Evolutionary conservation across 306 rosid species (phyloP).

Genomic region (Begonia peltatifolia): DNA sequence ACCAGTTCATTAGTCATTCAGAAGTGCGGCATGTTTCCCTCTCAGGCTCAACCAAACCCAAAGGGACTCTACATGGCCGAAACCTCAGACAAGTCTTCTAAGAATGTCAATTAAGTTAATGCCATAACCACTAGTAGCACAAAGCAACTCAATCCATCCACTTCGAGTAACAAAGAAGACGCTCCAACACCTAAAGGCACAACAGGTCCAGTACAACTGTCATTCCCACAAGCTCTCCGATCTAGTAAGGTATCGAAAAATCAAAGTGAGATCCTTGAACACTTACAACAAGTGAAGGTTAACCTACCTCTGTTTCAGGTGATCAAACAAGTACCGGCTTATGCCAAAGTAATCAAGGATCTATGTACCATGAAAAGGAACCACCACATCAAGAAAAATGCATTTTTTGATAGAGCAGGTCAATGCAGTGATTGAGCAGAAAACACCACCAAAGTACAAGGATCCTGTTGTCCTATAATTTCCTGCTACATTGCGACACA

Average conservation of each 20-base stretch:
- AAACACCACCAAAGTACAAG: not conserved
- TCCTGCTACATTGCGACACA: not conserved
- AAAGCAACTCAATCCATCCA: not conserved
- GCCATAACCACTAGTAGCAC: not conserved
- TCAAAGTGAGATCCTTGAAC: not conserved
- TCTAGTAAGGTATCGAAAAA: not conserved
- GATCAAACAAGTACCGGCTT: not conserved
- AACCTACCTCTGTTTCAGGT: not conserved
- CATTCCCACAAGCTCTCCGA: not conserved
- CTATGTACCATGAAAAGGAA: not conserved
- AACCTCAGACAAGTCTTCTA: not conserved
- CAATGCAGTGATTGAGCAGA: not conserved
- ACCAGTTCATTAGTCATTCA: not conserved
- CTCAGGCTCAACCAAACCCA: not conserved
- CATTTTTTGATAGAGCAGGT: not conserved
- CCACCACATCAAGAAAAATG: not conserved
- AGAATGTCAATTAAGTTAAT: not conserved
- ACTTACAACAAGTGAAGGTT: conserved; percentile 1
- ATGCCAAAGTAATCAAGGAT: not conserved
- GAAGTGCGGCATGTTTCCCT: not conserved
- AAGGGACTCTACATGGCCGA: not conserved
- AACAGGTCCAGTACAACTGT: not conserved
- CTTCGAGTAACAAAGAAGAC: not conserved
- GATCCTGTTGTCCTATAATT: not conserved
- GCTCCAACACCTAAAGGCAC: not conserved